Conservation (phyloP, 805 yeast species). For the Middelhovenomyces tepae region DNA sequence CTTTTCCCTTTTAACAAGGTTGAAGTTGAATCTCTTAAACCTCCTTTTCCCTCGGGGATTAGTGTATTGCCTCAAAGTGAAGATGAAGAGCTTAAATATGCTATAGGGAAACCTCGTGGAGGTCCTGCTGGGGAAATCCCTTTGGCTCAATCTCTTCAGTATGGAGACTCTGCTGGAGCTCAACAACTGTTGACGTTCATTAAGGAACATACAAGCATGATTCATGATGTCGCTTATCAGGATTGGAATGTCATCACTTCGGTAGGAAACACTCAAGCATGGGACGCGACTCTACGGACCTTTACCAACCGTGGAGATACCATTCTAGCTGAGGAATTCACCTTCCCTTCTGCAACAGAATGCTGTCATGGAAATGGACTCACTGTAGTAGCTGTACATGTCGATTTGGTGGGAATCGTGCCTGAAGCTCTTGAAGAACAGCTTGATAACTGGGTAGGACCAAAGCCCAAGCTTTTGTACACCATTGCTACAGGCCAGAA, state of each 20-base stretch:
- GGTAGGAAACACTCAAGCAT: conserved; percentile 83
- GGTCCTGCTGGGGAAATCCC: conserved; percentile 44
- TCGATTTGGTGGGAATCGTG: conserved; percentile 71
- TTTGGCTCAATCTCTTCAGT: conserved; percentile 79
- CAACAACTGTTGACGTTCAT: conserved; percentile 59
- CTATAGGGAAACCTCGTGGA: conserved; percentile 34
- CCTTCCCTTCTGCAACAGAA: conserved; percentile 80
- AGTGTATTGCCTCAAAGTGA: conserved; percentile 17
- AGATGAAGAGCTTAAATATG: conserved; percentile 25
- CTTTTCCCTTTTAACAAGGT: conserved; percentile 87
- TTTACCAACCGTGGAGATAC: conserved; percentile 72
- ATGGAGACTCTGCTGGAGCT: conserved; percentile 80
- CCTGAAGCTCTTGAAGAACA: conserved; percentile 59
- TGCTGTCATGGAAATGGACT: conserved; percentile 68
- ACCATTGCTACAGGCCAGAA: conserved; percentile 95
- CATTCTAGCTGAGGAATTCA: conserved; percentile 72
- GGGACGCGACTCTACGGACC: conserved; percentile 77
- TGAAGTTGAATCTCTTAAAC: conserved; percentile 49
- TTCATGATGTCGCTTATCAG: conserved; percentile 42
- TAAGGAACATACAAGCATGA: conserved; percentile 49
- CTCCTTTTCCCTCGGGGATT: conserved; percentile 75
- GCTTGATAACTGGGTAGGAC: conserved; percentile 58
- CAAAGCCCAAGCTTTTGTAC: conserved; percentile 79
- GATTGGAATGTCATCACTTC: conserved; percentile 70
- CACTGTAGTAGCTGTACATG: conserved; percentile 58